Percentiles rank a stretch among this genome's conserved stretches.
phyloP scores from a whole-genome alignment of 257 asterid genomes.

The Verbascum thapsus region DNA sequence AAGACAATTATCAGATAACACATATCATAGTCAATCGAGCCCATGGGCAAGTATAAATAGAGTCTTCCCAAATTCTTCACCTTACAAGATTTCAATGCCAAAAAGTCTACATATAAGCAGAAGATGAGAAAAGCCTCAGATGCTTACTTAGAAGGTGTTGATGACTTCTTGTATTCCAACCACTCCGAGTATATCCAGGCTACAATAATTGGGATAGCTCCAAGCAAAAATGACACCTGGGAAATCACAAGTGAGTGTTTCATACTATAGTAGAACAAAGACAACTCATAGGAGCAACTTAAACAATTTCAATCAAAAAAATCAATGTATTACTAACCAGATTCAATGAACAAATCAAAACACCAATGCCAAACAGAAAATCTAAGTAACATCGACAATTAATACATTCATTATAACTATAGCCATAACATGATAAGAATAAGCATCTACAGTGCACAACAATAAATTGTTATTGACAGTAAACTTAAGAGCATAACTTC shows the following conservation, averaged over 20 bases:
- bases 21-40: slow-evolving; percentile 1
- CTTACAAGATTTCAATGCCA: not conserved
- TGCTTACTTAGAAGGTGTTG: slow-evolving; percentile 65
- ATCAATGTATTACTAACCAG: not conserved
- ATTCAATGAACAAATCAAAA: not conserved
- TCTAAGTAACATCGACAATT: not conserved
- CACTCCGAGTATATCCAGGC: slow-evolving; percentile 91
- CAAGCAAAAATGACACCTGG: slow-evolving; percentile 92
- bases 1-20: slow-evolving; percentile 3
- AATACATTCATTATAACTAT: not conserved
- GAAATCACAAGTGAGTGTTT: slow-evolving; percentile 30
- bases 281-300: slow-evolving; percentile 19
- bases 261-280: not conserved
- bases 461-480: not conserved
- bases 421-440: slow-evolving; percentile 18
- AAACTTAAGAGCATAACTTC: not conserved
- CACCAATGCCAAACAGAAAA: not conserved
- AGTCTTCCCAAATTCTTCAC: not conserved
- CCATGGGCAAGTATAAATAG: slow-evolving; percentile 1
- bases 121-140: not conserved
- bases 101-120: slow-evolving; percentile 3
- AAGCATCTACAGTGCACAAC: not conserved
- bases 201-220: slow-evolving; percentile 64
- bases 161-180: slow-evolving; percentile 74
- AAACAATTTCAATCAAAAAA: slow-evolving; percentile 8